Percentiles rank a stretch among this genome's conserved stretches.
Evolutionary conservation across 805 yeast genomes (phyloP).

Genomic region (Monosporozyma aerobia): DNA sequence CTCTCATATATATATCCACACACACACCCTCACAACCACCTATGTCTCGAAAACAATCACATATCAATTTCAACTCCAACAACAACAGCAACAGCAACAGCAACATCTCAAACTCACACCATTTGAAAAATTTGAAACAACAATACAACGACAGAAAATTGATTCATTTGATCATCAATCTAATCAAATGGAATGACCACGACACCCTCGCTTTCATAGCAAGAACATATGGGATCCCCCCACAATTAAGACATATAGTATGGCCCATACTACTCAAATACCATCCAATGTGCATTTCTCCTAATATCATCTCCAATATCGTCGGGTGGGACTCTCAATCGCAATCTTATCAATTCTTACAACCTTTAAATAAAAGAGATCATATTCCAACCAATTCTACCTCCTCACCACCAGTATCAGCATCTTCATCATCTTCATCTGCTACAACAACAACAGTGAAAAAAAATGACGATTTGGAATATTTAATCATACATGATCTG

Average conservation of each 20-base stretch:
- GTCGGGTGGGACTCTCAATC: slow-evolving; percentile 17
- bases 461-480: slow-evolving; percentile 16
- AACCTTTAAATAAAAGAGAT: not conserved
- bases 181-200: slow-evolving; percentile 51
- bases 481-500: slow-evolving; percentile 47
- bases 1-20: not conserved
- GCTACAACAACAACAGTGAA: not conserved
- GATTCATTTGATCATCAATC: slow-evolving; percentile 44
- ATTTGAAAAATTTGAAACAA: slow-evolving; percentile 22
- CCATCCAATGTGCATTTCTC: slow-evolving; percentile 78
- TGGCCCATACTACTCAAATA: slow-evolving; percentile 79
- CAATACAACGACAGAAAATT: slow-evolving; percentile 21
- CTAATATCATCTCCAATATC: slow-evolving; percentile 58
- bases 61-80: too few relatives aligned
- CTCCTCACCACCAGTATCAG: not conserved
- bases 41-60: not conserved
- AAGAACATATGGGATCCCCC: slow-evolving; percentile 79
- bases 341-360: slow-evolving; percentile 8
- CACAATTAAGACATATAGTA: slow-evolving; percentile 60
- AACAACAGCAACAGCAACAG: not conserved
- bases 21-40: not conserved
- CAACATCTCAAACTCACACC: slow-evolving; percentile 14
- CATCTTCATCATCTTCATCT: not conserved
- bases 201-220: slow-evolving; percentile 73
- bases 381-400: not conserved